Percentiles rank a stretch among this genome's conserved stretches.
Evolutionary conservation across 345 rosid species (phyloP).

Genomic region (Boechera retrofracta): DNA sequence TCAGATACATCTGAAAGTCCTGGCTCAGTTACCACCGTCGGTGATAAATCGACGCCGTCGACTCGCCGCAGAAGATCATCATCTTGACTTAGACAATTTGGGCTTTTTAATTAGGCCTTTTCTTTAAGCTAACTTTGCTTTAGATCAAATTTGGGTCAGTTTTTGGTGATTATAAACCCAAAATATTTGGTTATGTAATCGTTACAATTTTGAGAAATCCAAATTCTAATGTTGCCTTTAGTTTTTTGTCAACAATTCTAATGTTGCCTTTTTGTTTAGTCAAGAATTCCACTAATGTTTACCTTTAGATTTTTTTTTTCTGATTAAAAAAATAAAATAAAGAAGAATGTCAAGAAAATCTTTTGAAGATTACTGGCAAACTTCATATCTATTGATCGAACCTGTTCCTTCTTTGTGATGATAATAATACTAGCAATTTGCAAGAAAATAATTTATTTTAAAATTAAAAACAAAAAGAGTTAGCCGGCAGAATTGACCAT

Average conservation of each 20-base stretch:
- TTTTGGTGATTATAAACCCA: constrained; percentile 12
- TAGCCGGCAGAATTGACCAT: constrained; percentile 42
- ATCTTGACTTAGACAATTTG: constrained; percentile 34
- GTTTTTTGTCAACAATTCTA: background rate
- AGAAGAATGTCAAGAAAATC: constrained; percentile 5
- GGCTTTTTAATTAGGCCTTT: constrained; percentile 18
- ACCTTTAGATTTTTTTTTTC: background rate
- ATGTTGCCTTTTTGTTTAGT: too few species aligned
- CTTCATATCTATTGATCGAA: constrained; percentile 30
- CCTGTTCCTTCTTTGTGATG: constrained; percentile 5
- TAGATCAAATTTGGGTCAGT: constrained; percentile 20
- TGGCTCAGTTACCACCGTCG: constrained; percentile 70
- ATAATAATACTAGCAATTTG: constrained; percentile 33
- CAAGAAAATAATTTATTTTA: background rate
- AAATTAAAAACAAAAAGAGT: background rate
- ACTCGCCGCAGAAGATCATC: constrained; percentile 58
- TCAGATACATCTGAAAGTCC: constrained; percentile 75
- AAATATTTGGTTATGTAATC: constrained; percentile 29
- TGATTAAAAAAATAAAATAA: background rate
- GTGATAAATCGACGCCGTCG: constrained; percentile 76
- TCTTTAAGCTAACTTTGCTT: constrained; percentile 30
- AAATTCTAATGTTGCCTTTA: constrained; percentile 10
- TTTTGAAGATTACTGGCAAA: constrained; percentile 25
- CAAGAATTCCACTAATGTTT: background rate
- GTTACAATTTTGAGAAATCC: constrained; percentile 35